Percentiles rank a stretch among this genome's conserved stretches.
Evolutionary conservation across 2,329 filamentous ascomycete species (phyloP).

Genomic region (Sarocladiaceae sp.): DNA sequence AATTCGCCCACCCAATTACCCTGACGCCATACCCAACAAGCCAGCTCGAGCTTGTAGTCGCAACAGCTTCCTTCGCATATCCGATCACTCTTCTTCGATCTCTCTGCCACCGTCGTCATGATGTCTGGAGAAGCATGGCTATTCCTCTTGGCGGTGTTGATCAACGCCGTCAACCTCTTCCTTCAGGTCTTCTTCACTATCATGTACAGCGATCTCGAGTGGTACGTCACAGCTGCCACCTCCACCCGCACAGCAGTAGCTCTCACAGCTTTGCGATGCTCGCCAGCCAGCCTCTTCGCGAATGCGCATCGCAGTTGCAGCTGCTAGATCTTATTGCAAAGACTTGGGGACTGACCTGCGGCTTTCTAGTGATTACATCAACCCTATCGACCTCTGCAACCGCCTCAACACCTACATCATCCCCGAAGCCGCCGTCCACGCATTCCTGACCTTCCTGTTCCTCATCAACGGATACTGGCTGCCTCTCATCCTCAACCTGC

Average conservation of each 20-base stretch:
- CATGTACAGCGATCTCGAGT: slow-evolving; percentile 99
- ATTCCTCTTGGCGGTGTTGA: slow-evolving; percentile 93
- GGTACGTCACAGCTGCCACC: slow-evolving; percentile 51
- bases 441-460: slow-evolving; percentile 91
- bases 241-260: neutral
- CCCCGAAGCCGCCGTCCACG: slow-evolving; percentile 95
- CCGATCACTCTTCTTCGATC: slow-evolving; percentile 1
- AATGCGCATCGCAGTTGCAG: neutral
- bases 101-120: slow-evolving; percentile 17
- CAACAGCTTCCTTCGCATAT: neutral
- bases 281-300: neutral
- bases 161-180: slow-evolving; percentile 99
- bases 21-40: slow-evolving; percentile 8
- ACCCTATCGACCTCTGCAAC: slow-evolving; percentile 99
- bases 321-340: neutral
- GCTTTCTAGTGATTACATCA: slow-evolving; percentile 86
- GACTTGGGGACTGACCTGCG: neutral
- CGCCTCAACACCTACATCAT: slow-evolving; percentile 99
- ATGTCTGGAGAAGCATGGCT: slow-evolving; percentile 99
- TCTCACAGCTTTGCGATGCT: too few species aligned
- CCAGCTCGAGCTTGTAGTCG: slow-evolving; percentile 18
- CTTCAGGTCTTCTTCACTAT: slow-evolving; percentile 99
- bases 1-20: slow-evolving; percentile 2
- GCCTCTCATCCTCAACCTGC: slow-evolving; percentile 84
- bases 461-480: slow-evolving; percentile 99